Evolutionary conservation across 2,329 filamentous ascomycete genomes (phyloP), one percentile per base, ranked within the genome.

Genomic region (Diplodia intermedia): DNA sequence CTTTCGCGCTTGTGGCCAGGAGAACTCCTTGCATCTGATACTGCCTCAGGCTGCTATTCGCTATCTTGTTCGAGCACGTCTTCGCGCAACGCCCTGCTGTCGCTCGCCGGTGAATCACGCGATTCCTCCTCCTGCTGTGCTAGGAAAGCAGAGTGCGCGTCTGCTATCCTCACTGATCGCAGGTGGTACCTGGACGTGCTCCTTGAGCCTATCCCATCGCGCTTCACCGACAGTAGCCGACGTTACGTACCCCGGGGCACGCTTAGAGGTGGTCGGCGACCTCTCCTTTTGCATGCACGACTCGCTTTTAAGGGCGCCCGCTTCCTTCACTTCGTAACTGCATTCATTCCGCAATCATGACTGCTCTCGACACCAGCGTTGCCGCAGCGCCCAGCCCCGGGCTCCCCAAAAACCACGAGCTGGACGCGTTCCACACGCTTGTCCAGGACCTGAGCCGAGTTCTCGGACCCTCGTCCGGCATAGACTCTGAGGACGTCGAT

Each of bases 401-500:
- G 20, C 53, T 31, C 9, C 36, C 65, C 40, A 67, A 67, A 20
- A 33, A 43, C 7, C 65, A 67, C 36, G 66, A 67, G 20, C 33
- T 69, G 23, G 69, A 73, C 69, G 72, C 74, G 14, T 95, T 96
- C 76, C 86, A 93, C 47, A 79, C 83, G 65, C 88, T 97, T 55
- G 91, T 96, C 67, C 76, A 86, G 69, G 87, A 88, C n/a, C 86
- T 97, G 73, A 93, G 90, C 74, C 82, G 86, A 67, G 88, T 88
- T 29, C 86, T 97, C 5, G 93, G 93, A 2, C 90, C 92, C 3
- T 91, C 89, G 68, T 95, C 91, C 14, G 93, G 93, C 3, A 85
- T 97, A 73, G 89, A 91, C 69, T 95, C 91, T 40, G 90, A 89
- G 53, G 92, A 95, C 76, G 88, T 97, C 72, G 88, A 97, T 73